Percentiles rank a stretch among this genome's conserved stretches.
These are phyloP conservation scores for Hypoxylon sp. DNA, from an alignment of 2,329 filamentous ascomycete genomes.

Conservation along the genomic window DNA sequence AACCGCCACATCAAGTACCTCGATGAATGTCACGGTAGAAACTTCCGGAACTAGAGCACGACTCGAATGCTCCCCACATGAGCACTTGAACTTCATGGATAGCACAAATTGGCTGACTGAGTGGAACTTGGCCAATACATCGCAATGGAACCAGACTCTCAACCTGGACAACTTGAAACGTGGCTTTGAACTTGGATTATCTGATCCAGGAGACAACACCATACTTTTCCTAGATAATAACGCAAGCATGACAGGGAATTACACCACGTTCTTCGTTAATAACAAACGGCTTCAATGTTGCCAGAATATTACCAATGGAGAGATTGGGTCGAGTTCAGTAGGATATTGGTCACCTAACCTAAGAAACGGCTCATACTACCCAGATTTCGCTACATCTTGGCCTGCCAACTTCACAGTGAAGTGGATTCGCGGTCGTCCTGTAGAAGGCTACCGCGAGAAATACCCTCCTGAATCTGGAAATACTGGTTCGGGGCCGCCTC, in stretches of 20 bases:
- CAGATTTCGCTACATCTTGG: conserved; percentile 22
- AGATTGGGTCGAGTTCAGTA: conserved; percentile 23
- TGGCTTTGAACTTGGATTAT: conserved; percentile 33
- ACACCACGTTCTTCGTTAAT: conserved; percentile 33
- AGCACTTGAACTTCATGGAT: conserved; percentile 15
- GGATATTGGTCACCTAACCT: conserved; percentile 40
- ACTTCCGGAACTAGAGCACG: conserved; percentile 32
- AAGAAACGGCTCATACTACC: conserved; percentile 8
- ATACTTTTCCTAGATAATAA: conserved; percentile 11
- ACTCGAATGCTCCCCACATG: conserved; percentile 37
- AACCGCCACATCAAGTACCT: neutral
- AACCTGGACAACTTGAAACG: conserved; percentile 14
- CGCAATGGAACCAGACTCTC: conserved; percentile 20
- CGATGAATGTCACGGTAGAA: conserved; percentile 25
- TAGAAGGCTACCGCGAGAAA: conserved; percentile 24
- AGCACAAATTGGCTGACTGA: conserved; percentile 28
- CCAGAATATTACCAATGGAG: conserved; percentile 27
- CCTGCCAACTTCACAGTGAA: conserved; percentile 40
- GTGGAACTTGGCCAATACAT: conserved; percentile 33
- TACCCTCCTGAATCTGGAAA: neutral
- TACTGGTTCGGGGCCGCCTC: neutral
- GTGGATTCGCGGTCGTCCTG: conserved; percentile 35
- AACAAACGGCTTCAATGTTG: conserved; percentile 35
- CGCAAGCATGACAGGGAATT: conserved; percentile 14
- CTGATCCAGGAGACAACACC: conserved; percentile 12